Evolutionary conservation across 495 filamentous ascomycete species (phyloP).

Genomic region (Extremus antarcticus): DNA sequence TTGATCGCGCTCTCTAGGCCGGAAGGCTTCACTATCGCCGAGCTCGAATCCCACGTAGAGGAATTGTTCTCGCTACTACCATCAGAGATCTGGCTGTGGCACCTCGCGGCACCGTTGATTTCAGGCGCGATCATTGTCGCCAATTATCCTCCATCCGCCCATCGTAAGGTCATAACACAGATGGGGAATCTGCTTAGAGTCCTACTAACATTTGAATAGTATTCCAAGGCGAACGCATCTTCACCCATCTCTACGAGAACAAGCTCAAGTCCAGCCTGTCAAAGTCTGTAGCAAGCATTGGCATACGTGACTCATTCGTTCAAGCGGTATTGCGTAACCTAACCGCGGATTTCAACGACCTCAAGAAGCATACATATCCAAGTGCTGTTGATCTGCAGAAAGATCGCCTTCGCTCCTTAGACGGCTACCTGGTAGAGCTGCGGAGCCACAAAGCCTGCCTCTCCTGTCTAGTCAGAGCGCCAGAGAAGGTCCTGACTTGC

Average conservation of each 20-base stretch:
- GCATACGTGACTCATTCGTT: not conserved
- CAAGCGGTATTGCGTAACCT: not conserved
- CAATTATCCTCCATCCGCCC: not conserved
- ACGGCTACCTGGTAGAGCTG: not conserved
- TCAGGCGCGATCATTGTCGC: not conserved
- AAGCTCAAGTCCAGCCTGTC: not conserved
- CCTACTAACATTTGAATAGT: not conserved
- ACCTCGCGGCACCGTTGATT: not conserved
- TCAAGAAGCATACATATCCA: not conserved
- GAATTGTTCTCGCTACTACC: not conserved
- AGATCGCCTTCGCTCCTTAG: not conserved
- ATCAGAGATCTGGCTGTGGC: slow-evolving; percentile 3
- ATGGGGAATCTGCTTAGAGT: not conserved
- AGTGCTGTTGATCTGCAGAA: not conserved
- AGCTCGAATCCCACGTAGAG: not conserved
- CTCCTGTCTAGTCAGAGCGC: slow-evolving; percentile 21
- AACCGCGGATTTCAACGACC: not conserved
- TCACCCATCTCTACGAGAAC: not conserved
- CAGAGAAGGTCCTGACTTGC: slow-evolving; percentile 25
- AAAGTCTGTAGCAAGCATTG: not conserved
- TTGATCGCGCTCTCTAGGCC: not conserved
- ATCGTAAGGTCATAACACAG: not conserved
- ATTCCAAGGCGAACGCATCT: not conserved
- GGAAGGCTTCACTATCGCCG: not conserved
- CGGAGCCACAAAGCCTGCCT: slow-evolving; percentile 17